Percentiles rank a stretch among this genome's conserved stretches.
Evolutionary conservation across 108 stramenopile species (phyloP).

Genomic region (Stephanodiscus triporus): DNA sequence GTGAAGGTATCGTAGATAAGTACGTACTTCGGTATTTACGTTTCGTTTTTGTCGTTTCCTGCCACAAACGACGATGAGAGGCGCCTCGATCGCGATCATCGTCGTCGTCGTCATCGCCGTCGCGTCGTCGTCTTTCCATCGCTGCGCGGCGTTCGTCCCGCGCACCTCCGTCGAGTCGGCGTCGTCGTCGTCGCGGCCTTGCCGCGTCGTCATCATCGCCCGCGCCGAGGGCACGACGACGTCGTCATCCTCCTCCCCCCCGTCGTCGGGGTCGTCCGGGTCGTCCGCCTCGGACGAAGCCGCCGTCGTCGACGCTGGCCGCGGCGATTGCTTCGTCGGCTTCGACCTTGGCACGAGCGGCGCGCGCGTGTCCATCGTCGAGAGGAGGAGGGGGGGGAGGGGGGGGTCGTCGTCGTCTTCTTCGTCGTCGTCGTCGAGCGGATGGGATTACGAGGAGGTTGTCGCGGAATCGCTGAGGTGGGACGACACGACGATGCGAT

Average conservation of each 20-base stretch:
- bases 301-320: background rate
- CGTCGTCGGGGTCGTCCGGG: background rate
- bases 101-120: no score
- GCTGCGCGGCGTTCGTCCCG: no score
- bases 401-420: background rate
- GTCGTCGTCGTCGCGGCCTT: no score
- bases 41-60: no score
- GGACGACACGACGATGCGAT: conserved; percentile 42
- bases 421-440: background rate
- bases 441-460: conserved; percentile 55
- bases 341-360: conserved; percentile 78
- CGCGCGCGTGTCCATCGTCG: conserved; percentile 75
- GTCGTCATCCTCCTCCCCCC: background rate
- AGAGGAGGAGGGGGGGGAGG: conserved; percentile 26
- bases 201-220: background rate
- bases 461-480: conserved; percentile 66
- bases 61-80: no score
- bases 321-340: conserved; percentile 46
- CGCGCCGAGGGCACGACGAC: background rate
- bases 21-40: no score
- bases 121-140: background rate
- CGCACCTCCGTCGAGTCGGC: no score
- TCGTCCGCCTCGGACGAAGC: background rate
- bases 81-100: no score
- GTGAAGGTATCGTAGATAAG: no score